Evolutionary conservation across 495 filamentous ascomycete species (phyloP), one percentile per base, ranked within the genome.

Genomic region (Jackrogersella minutella): DNA sequence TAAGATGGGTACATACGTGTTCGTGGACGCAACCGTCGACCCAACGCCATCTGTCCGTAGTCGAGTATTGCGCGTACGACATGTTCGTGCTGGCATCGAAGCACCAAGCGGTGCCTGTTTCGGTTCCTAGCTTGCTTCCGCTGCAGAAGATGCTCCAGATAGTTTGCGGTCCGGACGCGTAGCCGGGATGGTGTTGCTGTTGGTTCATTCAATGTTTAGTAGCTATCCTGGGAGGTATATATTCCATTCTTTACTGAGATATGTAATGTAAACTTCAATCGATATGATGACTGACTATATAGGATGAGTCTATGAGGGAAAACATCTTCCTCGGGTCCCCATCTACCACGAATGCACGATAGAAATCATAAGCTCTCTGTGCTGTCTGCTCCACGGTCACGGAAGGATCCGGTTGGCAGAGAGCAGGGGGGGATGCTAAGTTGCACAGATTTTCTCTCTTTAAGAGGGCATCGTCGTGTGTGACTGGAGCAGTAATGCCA

Each of bases 51-150:
- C 80, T 52, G 56, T 81, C 80, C 1, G 75, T 76, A 1, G 73
- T 77, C 33, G 76, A 78, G 66, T 82, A 82, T 55, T 67, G 70
- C 0, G 80, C 78, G 47, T 79, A 82, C 37, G 78, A 80, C 80
- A 82, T 82, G 69, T 81, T 81, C 1, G 80, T 82, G 68, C 68
- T 74, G 16, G 77, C 73, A 57, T 79, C 79, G 50, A 80, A 81
- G 63, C 78, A 81, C 77, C 78, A 80, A 7, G 66, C 39, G 3
- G 78, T 81, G 68, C 62, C 76, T 33, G 52, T 5, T 54, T 81
- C 78, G 46, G 37, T 78, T 37, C 76, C 79, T n/a, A 79, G 69
- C 52, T 75, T 77, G 11, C 57, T 73, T 0, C 79, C 79, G 44
- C 51, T 72, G 72, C 79, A 81, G 72, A 81, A 81, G 24, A 81